Evolutionary conservation across 176 grass and related monocot species (phyloP).

Genomic region (Microstegium vimineum): DNA sequence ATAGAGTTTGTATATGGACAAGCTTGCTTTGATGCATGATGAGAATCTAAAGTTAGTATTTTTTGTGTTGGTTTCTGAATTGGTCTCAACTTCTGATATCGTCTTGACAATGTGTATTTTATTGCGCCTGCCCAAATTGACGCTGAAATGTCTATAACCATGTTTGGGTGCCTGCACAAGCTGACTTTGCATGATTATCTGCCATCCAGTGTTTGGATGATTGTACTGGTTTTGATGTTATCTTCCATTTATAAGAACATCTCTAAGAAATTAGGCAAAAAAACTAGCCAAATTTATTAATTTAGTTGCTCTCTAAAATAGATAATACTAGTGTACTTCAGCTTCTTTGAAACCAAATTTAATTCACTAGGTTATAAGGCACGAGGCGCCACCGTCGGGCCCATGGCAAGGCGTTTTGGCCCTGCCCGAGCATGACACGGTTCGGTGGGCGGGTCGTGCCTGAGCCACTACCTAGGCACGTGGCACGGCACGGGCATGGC

Average conservation of each 20-base stretch:
- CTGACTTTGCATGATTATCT: neutral
- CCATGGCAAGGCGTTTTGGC: too few relatives aligned
- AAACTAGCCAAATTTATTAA: too few relatives aligned
- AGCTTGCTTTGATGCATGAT: neutral
- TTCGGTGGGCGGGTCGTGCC: too few relatives aligned
- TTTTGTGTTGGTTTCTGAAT: neutral
- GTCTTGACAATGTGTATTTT: neutral
- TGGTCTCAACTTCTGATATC: neutral
- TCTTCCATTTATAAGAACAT: neutral
- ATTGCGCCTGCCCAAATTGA: neutral
- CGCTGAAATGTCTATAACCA: neutral
- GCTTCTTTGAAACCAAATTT: too few relatives aligned
- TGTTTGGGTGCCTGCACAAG: neutral
- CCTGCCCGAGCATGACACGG: too few relatives aligned
- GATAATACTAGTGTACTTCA: too few relatives aligned
- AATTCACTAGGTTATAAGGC: too few relatives aligned
- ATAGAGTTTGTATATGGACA: slow-evolving; percentile 27
- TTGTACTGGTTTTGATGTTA: neutral
- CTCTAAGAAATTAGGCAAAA: too few relatives aligned
- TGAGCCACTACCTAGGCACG: too few relatives aligned
- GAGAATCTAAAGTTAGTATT: neutral
- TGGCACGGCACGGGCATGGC: too few relatives aligned
- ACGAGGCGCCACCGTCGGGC: too few relatives aligned
- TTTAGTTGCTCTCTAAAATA: too few relatives aligned
- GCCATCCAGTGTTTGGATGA: neutral